phyloP scores from a whole-genome alignment of 1,284 basidiomycete genomes.

The Fomitopsis pinicola region DNA sequence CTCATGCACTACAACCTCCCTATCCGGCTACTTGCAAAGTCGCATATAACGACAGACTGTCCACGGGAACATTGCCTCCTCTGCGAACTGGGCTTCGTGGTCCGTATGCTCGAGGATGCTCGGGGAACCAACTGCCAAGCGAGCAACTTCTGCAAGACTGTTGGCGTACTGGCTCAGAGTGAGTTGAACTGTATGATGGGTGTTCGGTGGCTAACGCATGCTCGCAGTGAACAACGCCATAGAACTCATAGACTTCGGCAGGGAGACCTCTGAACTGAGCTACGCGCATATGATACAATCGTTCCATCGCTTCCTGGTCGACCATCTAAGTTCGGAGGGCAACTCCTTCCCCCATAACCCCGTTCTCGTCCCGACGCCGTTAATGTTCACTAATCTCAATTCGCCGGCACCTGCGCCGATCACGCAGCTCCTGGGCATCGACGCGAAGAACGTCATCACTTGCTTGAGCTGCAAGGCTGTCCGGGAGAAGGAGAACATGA shows the following conservation, averaged over 20 bases:
- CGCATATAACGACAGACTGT: constrained; percentile 88
- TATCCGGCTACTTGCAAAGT: constrained; percentile 80
- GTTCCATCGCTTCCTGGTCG: constrained; percentile 92
- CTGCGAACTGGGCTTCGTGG: constrained; percentile 95
- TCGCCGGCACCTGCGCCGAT: constrained; percentile 56
- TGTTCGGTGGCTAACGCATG: constrained; percentile 10
- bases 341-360: constrained; percentile 62
- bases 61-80: constrained; percentile 87
- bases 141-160: constrained; percentile 94
- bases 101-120: constrained; percentile 95
- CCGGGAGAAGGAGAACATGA: constrained; percentile 69
- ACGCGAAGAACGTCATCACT: constrained; percentile 68
- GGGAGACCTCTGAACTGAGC: constrained; percentile 65
- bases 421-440: constrained; percentile 78
- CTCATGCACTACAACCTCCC: constrained; percentile 83
- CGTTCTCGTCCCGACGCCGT: constrained; percentile 36
- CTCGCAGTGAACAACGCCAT: constrained; percentile 66
- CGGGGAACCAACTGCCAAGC: constrained; percentile 93
- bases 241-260: constrained; percentile 87
- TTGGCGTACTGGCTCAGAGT: constrained; percentile 81
- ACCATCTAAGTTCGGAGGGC: constrained; percentile 71
- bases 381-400: constrained; percentile 23
- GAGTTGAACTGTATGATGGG: constrained; percentile 10
- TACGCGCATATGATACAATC: constrained; percentile 91
- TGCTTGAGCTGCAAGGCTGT: constrained; percentile 76